Base-by-base conservation (phyloP, 1,284 basidiomycete genomes). In the Heimioporus retisporus region DNA sequence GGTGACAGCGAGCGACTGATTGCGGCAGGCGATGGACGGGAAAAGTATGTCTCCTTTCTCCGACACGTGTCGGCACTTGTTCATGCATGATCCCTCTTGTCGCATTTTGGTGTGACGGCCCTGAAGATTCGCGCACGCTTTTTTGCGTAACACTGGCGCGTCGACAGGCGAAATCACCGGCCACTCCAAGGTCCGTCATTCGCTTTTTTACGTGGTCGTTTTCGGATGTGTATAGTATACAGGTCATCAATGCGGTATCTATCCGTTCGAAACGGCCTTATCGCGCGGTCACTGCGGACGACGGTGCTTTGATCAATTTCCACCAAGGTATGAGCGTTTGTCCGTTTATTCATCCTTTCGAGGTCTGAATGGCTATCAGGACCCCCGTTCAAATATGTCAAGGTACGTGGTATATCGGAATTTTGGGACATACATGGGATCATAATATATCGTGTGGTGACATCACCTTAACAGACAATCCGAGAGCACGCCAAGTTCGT, bases 1-100 rank as follows among this genome's bases (percentile, higher is more conserved):
- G 94, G 93, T 6, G 98, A 99, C 79, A 95, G 94, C 75, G 98
- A 99, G 81, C 89, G 98, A 19, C 93, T 99, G 71, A 93, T 99
- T 60, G 96, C 93, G 21, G 97, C 96, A n/a, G 98, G 98, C 59
- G 96, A 98, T 69, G 97, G 97, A 53, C 88, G 91, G 69, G 97
- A 97, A 76, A 94, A 92, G 92, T 96, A 67, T 69, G 89, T 80
- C 25, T 43, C 6, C 0, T 55, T 11, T 2, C 35, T 10, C 25
- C 16, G 6, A 7, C 31, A 16, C n/a, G 7, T 48, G 25, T 44
- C 31, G 31, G 23, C 42, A 31, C 46, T 46, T 28, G 23, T 58
- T 64, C 21, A 64, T 35, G 53, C 14, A 55, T 2, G 6, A 23
- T 23, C 23, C 14, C 2, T 42, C 6, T n/a, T 42, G 40, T 43